Evolutionary conservation across 495 filamentous ascomycete species (phyloP), one percentile per base, ranked within the genome.

Genomic region (Xanthoparmelia taractica): DNA sequence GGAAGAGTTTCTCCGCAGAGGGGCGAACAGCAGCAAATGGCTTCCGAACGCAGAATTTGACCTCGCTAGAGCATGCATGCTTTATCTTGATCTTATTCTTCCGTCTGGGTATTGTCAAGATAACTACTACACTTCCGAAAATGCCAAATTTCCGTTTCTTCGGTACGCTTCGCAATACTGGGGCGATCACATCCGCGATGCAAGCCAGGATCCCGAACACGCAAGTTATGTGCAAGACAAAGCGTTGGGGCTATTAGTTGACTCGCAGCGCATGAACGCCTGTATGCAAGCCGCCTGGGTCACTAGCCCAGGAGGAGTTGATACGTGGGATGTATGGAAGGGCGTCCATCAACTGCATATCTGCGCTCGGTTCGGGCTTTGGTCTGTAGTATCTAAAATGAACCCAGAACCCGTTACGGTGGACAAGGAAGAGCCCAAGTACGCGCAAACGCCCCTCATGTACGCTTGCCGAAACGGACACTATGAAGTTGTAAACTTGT

Each of bases 231-330:
- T 69, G 25, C 41, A 61, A 20, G 27, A 20, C 10, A 34, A 23
- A 34, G 65, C 65, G 5, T 40, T 66, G 23, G 25, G 34, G 58
- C 66, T 62, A 47, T 56, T 69, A 25, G 29, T 65, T 27, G 59
- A 69, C 33, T 33, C 57, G 7, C 58, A 45, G 10, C 50, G 65
- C 8, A 23, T 67, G 25, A 55, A 65, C 25, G 62, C 67, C 18
- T 71, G 59, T 40, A 67, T 70, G 12, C 68, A 71, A 65, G 68
- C 68, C 17, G 68, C 66, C 12, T 71, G 70, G 70, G 43, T 60
- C 20, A 47, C 68, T 1, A 58, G 61, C 27, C 63, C 57, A 13
- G 57, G 57, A 20, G 59, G 63, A 10, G 33, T 58, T n/a, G 65
- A 66, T n/a, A 68, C 58, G n/a, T 71, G 70, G 70, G 70, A 71